Percentiles rank a stretch among this genome's conserved stretches.
These are phyloP conservation scores for Candida freyschussii DNA, from an alignment of 1,139 yeast genomes.

Conservation along the genomic window DNA sequence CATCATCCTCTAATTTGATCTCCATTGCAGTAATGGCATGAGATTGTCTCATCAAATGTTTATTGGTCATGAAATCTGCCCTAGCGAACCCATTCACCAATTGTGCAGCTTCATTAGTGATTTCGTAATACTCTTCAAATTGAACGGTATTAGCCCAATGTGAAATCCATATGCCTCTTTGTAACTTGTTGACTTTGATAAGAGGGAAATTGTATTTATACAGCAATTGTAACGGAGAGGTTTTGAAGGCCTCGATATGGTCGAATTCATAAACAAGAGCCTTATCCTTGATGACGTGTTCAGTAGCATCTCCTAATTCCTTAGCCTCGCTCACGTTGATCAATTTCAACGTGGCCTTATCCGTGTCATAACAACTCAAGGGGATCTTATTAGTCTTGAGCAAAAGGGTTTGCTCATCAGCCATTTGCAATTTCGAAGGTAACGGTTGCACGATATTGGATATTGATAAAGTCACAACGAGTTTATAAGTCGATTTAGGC, in stretches of 20 bases:
- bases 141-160: slow-evolving; percentile 65
- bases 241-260: slow-evolving; percentile 42
- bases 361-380: slow-evolving; percentile 59
- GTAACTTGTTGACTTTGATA: slow-evolving; percentile 51
- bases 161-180: slow-evolving; percentile 80
- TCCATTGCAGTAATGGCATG: slow-evolving; percentile 41
- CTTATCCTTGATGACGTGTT: slow-evolving; percentile 29
- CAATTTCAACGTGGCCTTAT: slow-evolving; percentile 44
- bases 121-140: slow-evolving; percentile 80
- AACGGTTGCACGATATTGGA: slow-evolving; percentile 49
- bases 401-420: slow-evolving; percentile 58
- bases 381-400: slow-evolving; percentile 54
- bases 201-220: slow-evolving; percentile 69
- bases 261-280: slow-evolving; percentile 57
- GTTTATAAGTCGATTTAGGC: slow-evolving; percentile 48
- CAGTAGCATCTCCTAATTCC: slow-evolving; percentile 25
- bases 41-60: slow-evolving; percentile 35
- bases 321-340: slow-evolving; percentile 50
- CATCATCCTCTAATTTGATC: slow-evolving; percentile 43
- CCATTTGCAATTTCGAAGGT: slow-evolving; percentile 59
- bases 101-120: slow-evolving; percentile 71
- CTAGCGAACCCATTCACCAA: slow-evolving; percentile 70
- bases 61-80: slow-evolving; percentile 63
- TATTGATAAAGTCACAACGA: slow-evolving; percentile 52
- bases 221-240: slow-evolving; percentile 47